These are phyloP conservation scores for Fraxinus excelsior DNA, from an alignment of 257 asterid genomes.

Conservation along the genomic window DNA sequence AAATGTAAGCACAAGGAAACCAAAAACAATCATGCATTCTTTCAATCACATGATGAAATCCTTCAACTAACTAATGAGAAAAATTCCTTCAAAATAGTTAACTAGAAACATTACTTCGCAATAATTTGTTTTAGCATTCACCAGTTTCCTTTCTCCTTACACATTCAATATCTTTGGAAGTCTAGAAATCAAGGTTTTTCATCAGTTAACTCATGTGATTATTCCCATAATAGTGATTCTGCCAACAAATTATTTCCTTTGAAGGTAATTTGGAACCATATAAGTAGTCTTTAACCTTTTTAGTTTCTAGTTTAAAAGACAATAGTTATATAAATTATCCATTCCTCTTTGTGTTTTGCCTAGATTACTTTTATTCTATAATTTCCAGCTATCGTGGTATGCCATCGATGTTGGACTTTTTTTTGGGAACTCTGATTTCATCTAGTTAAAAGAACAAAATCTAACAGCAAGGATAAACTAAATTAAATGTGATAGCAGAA, in stretches of 20 bases:
- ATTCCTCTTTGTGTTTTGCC: not conserved
- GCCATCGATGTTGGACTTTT: not conserved
- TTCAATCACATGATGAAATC: no score
- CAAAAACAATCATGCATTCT: not conserved
- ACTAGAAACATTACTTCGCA: not conserved
- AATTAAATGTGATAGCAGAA: not conserved
- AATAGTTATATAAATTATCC: not conserved
- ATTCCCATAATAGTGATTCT: not conserved
- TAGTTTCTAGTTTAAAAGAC: not conserved
- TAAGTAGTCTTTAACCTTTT: not conserved
- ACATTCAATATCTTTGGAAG: not conserved
- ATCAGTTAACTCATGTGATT: not conserved
- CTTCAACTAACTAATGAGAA: not conserved
- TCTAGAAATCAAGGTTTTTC: not conserved
- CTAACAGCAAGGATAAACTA: not conserved
- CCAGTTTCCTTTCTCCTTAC: not conserved
- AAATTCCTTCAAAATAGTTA: not conserved
- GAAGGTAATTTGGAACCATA: not conserved
- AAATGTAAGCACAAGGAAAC: not conserved
- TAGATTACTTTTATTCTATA: not conserved
- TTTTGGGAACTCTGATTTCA: not conserved
- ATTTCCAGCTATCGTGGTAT: not conserved
- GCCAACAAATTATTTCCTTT: not conserved
- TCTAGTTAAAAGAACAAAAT: not conserved
- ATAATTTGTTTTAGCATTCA: not conserved